Base-by-base conservation (phyloP, 129 eudicot genomes). In the Ambrosia artemisiifolia region DNA sequence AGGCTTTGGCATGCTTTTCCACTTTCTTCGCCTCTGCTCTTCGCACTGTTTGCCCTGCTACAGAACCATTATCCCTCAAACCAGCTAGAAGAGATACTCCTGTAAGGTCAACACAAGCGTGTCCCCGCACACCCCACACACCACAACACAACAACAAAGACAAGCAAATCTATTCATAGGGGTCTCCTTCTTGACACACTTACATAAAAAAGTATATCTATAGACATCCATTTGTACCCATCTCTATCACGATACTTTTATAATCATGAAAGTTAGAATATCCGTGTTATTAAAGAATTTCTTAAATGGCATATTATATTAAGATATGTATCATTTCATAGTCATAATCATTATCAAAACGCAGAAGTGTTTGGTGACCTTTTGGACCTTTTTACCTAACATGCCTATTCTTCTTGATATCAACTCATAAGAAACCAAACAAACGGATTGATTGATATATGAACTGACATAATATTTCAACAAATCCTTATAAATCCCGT, bases 381-480 rank as follows among this genome's bases (percentile, higher is more conserved):
- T 46, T 72, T 20, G 35, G 36, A 63, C 48, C 33, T 14, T 2
- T 46, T 33, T 62, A 62, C 78, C 78, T 48, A 73, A 48, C 51
- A 14, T 32, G 8, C 71, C 61, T 12, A 43, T 30, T 38, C 17
- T 49, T 63, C 24, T 35, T 53, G 5, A 34, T 62, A 47, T 19
- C n/a, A 0, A 62, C 16, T 19, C 16, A 59, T 16, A 35, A 11
- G 33, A 30, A 46, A 10, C 10, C 30, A 63, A 18, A 50, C 70
- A 62, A 47, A 49, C 34, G 5, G 3, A 50, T 47, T 49, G 60
- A 60, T 44, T 56, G 44, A 34, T 34, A 60, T 44, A 28, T 44
- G 77, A 59, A 67, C 56, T 57, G 28, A 57, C 63, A 57, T 20
- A 57, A 57, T 28, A 24, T 24, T 20, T 28, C 63, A 57, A 24